Evolutionary conservation across 805 yeast species (phyloP).

Genomic region (Jamesozyma lodderae): DNA sequence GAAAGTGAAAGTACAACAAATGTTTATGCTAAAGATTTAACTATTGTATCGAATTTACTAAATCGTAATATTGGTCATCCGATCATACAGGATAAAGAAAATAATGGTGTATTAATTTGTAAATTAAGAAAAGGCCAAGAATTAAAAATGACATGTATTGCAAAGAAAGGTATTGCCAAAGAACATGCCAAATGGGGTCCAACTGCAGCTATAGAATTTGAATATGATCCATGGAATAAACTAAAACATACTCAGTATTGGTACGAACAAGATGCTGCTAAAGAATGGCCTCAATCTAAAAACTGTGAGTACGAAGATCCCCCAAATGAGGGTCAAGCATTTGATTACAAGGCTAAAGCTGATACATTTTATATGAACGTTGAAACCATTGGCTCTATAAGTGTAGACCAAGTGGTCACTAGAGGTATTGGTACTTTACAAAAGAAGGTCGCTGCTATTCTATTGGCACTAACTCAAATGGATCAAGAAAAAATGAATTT

Average conservation of each 20-base stretch:
- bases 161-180: slow-evolving; percentile 93
- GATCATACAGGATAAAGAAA: slow-evolving; percentile 64
- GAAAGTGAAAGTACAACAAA: slow-evolving; percentile 81
- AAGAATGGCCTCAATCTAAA: slow-evolving; percentile 87
- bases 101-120: slow-evolving; percentile 83
- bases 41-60: slow-evolving; percentile 34
- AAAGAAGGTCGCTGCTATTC: slow-evolving; percentile 84
- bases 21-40: slow-evolving; percentile 78
- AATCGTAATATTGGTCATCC: slow-evolving; percentile 64
- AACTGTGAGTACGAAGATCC: slow-evolving; percentile 96
- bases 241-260: slow-evolving; percentile 91
- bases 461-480: slow-evolving; percentile 50
- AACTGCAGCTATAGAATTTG: slow-evolving; percentile 90
- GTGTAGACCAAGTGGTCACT: slow-evolving; percentile 81
- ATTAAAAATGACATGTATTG: slow-evolving; percentile 79
- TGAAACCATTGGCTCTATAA: slow-evolving; percentile 84
- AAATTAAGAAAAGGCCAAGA: slow-evolving; percentile 91
- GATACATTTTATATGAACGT: slow-evolving; percentile 76
- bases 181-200: slow-evolving; percentile 99
- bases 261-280: slow-evolving; percentile 83
- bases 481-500: slow-evolving; percentile 33
- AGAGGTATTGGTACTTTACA: slow-evolving; percentile 81
- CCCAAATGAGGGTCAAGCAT: slow-evolving; percentile 76
- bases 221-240: slow-evolving; percentile 98
- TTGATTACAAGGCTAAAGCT: slow-evolving; percentile 80